phyloP scores from a whole-genome alignment of 768 basidiomycete species.

The Leccinum obscurum region DNA sequence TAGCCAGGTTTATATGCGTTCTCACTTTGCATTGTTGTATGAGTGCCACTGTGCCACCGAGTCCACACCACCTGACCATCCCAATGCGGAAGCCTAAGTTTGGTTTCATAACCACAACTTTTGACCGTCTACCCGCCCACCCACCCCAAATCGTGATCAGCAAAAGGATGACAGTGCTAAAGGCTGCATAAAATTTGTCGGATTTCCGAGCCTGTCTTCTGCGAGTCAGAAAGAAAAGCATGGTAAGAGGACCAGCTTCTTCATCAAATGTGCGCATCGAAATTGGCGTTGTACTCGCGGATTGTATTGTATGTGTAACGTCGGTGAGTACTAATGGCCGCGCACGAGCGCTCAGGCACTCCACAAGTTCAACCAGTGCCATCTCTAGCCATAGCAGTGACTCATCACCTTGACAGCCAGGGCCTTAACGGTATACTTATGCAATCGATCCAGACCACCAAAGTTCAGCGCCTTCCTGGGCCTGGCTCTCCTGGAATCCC shows the following conservation, averaged over 20 bases:
- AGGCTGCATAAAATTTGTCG: conserved; percentile 12
- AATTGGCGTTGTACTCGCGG: too few species aligned
- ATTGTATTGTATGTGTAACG: not conserved
- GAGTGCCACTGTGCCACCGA: too few species aligned
- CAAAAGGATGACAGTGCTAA: not conserved
- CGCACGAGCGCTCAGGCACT: not conserved
- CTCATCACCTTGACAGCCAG: not conserved
- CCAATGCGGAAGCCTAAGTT: conserved; percentile 12
- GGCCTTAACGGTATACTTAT: too few species aligned
- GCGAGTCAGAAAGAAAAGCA: conserved; percentile 4
- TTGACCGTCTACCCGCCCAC: conserved; percentile 3
- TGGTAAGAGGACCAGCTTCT: conserved; percentile 9
- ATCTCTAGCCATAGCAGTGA: not conserved
- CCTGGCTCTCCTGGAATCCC: not conserved
- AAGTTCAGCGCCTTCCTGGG: not conserved
- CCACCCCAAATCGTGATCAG: not conserved
- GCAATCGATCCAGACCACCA: not conserved
- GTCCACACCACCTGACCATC: too few species aligned
- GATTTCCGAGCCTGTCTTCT: not conserved
- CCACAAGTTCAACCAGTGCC: not conserved
- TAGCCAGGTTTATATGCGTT: too few species aligned
- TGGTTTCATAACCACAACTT: conserved; percentile 33
- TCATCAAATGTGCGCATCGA: too few species aligned
- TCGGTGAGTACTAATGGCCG: not conserved
- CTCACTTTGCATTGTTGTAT: too few species aligned